A percentile compares a stretch with the other conserved stretches of the same genome.
phyloP scores from a whole-genome alignment of 805 yeast genomes.

The Brettanomyces naardenensis region DNA sequence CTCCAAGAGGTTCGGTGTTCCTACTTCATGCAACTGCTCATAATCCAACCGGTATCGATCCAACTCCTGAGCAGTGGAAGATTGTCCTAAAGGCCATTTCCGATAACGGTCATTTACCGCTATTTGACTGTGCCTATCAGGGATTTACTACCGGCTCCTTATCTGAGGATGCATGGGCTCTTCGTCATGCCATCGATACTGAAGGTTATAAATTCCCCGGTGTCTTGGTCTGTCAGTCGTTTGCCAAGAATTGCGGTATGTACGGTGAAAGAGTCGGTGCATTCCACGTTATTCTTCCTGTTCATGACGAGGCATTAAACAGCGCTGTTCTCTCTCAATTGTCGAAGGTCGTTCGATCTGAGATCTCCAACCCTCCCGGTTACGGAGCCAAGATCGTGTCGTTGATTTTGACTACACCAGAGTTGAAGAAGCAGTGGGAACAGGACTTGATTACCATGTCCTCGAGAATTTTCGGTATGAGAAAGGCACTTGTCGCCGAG shows the following conservation, averaged over 20 bases:
- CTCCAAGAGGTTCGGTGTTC: conserved; percentile 72
- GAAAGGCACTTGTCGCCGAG: conserved; percentile 53
- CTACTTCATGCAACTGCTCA: conserved; percentile 94
- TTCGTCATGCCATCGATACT: conserved; percentile 50
- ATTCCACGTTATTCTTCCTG: conserved; percentile 62
- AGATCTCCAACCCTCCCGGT: conserved; percentile 90
- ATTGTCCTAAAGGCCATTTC: conserved; percentile 56
- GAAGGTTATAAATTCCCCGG: conserved; percentile 42
- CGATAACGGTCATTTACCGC: conserved; percentile 58
- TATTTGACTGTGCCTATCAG: conserved; percentile 94
- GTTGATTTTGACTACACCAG: conserved; percentile 58
- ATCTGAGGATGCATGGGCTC: conserved; percentile 77
- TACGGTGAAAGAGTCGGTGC: conserved; percentile 98
- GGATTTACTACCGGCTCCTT: conserved; percentile 92
- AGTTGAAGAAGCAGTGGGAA: conserved; percentile 72
- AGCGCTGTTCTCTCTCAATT: conserved; percentile 68
- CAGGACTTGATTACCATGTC: conserved; percentile 82
- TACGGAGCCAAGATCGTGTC: conserved; percentile 92
- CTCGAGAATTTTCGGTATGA: conserved; percentile 72
- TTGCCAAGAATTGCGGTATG: conserved; percentile 94
- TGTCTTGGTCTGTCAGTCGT: conserved; percentile 81
- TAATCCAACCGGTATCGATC: conserved; percentile 97
- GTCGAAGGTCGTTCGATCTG: conserved; percentile 68
- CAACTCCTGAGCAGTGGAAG: conserved; percentile 75
- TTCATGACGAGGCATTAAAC: conserved; percentile 32